These are phyloP conservation scores for Tulasnella sp. DNA, from an alignment of 768 basidiomycete species.

Conservation along the genomic window DNA sequence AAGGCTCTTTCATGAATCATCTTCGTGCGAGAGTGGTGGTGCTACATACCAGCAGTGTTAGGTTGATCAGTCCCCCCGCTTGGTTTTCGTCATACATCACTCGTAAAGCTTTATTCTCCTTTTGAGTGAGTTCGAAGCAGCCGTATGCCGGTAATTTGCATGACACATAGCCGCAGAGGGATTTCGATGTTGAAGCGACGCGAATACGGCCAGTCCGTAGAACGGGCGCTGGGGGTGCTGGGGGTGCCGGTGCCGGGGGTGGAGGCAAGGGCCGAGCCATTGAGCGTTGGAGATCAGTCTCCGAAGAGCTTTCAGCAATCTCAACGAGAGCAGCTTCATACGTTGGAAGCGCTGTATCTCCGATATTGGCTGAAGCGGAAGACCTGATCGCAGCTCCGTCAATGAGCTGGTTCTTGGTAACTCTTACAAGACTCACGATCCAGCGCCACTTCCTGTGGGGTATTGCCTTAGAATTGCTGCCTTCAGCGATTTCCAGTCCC, in stretches of 20 bases:
- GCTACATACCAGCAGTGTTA: background rate
- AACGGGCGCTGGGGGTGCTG: background rate
- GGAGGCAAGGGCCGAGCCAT: background rate
- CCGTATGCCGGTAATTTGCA: background rate
- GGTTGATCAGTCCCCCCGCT: background rate
- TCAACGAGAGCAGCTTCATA: background rate
- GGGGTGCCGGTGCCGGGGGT: background rate
- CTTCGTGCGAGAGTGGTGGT: background rate
- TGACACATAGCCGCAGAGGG: background rate
- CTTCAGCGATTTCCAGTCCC: background rate
- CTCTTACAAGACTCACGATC: background rate
- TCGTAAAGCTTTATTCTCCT: background rate
- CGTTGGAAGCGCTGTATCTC: background rate
- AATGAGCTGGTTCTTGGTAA: background rate
- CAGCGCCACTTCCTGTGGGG: background rate
- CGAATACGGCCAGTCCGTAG: background rate
- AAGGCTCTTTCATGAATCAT: background rate
- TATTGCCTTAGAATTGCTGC: background rate
- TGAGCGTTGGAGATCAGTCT: background rate
- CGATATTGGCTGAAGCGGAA: background rate
- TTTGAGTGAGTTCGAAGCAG: background rate
- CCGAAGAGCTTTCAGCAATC: background rate
- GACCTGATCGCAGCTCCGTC: background rate
- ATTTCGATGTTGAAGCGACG: background rate
- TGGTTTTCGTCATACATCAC: conserved; percentile 1